Evolutionary conservation across 441 rosid species (phyloP), one percentile per base, ranked within the genome.

Genomic region (Corymbia calophylla): DNA sequence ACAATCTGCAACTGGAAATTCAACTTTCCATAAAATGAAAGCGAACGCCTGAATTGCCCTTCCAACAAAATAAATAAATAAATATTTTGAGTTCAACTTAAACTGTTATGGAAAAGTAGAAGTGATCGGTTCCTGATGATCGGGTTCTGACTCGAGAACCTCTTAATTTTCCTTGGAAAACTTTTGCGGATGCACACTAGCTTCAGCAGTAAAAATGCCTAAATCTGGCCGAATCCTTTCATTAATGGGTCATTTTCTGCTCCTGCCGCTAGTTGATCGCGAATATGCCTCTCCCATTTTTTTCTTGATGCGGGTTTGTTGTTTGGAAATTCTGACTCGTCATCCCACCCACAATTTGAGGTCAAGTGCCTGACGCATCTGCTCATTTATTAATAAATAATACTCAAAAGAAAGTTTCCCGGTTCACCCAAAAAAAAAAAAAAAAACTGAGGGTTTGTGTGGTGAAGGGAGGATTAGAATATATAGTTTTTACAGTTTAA

Each of bases 61-160:
- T 70, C 27, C 81, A 23, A 8, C 35, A 14, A 3, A 29, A 62
- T 1, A 64, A 62, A 29, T 3, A 19, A 19, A 54, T 12, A 13
- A 62, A 62, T 3, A 9, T n/a, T n/a, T 64, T 3, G 5, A n/a
- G 35, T 7, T 64, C n/a, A 35, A 64, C 19, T 18, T 64, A 5
- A n/a, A n/a, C 9, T 64, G 4, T 64, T n/a, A 15, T 23, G 29
- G 13, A 58, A 58, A 58, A 4, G 29, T 58, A 58, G 0, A 4
- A 6, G 29, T 10, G 62, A 58, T 58, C 14, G 2, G 27, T 23
- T 23, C 29, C 2, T 4, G 12, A 1, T 0, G 6, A 13, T 56
- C 62, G 4, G 10, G 25, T 9, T 25, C 10, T 56, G 4, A 56
- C 6, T 5, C 1, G 25, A 0, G 29, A 56, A 23, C 25, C 62